phyloP scores from a whole-genome alignment of 257 asterid species.

The Solanum sitiens region DNA sequence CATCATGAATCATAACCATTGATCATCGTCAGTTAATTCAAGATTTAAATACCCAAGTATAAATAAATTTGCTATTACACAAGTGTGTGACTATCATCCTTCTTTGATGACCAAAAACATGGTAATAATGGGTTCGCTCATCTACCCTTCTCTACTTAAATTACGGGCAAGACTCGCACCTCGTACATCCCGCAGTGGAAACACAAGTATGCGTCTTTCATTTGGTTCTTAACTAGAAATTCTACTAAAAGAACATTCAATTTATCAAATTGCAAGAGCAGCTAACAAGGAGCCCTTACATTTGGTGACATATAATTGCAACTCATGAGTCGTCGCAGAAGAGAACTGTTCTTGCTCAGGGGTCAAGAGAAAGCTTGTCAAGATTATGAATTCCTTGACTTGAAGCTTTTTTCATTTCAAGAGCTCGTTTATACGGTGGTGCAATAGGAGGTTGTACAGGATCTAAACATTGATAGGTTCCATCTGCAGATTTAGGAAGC shows the following conservation, averaged over 20 bases:
- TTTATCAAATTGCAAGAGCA: neutral
- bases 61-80: too few species aligned
- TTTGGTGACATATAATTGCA: neutral
- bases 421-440: conserved; percentile 96
- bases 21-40: neutral
- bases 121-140: neutral
- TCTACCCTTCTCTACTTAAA: neutral
- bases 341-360: conserved; percentile 9
- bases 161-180: neutral
- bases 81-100: neutral
- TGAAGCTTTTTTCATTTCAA: conserved; percentile 84
- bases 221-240: neutral
- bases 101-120: too few species aligned
- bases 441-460: conserved; percentile 97
- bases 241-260: neutral
- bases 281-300: neutral
- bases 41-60: neutral
- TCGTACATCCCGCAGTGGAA: neutral
- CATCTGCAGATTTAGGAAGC: conserved; percentile 62
- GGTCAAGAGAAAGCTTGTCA: conserved; percentile 49
- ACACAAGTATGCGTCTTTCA: neutral
- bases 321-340: neutral
- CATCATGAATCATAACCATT: neutral
- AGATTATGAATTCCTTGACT: conserved; percentile 52
- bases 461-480: conserved; percentile 68